phyloP scores from a whole-genome alignment of 257 asterid species.

The Ligustrum vulgare region DNA sequence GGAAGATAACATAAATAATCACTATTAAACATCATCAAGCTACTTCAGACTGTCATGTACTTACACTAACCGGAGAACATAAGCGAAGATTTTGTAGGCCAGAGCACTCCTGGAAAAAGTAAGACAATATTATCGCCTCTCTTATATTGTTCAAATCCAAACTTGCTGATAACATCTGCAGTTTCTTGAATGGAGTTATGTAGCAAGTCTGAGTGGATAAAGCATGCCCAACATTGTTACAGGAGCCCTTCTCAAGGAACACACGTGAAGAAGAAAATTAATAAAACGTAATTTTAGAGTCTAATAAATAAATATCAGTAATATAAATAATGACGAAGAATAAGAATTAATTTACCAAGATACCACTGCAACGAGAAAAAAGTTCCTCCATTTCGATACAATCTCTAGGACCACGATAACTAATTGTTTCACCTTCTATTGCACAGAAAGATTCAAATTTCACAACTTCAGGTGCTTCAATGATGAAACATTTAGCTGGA shows the following conservation, averaged over 20 bases:
- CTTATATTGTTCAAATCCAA: background rate
- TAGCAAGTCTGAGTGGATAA: background rate
- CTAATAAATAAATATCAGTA: background rate
- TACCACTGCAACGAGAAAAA: background rate
- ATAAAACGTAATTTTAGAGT: background rate
- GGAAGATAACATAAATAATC: background rate
- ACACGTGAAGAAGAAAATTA: background rate
- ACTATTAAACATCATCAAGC: background rate
- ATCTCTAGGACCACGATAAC: background rate
- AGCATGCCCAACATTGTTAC: background rate
- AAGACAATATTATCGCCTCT: background rate
- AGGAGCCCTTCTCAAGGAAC: background rate
- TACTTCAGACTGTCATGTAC: background rate
- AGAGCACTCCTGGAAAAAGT: background rate
- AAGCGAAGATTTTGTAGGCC: background rate
- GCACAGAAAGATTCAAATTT: background rate
- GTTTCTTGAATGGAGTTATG: background rate
- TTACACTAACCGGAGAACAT: constrained; percentile 1
- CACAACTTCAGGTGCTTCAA: background rate
- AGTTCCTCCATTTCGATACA: background rate
- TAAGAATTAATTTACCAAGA: background rate
- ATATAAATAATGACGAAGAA: background rate
- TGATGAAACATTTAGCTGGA: background rate
- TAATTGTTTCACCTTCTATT: background rate
- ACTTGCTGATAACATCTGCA: background rate